These are phyloP conservation scores for Talaromyces sp. DNA, from an alignment of 2,329 filamentous ascomycete species.

Conservation along the genomic window DNA sequence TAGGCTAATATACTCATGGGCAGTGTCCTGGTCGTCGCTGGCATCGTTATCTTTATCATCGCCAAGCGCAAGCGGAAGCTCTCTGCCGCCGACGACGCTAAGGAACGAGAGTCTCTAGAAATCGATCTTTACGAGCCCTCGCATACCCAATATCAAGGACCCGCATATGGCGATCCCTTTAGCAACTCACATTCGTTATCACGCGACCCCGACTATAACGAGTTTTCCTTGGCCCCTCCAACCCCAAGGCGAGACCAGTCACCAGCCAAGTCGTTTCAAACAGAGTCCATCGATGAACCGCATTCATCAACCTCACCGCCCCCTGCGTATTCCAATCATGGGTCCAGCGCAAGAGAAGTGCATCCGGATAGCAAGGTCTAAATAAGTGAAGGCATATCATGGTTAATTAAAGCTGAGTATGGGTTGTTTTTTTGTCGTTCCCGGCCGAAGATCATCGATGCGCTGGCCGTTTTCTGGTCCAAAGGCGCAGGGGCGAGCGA, in stretches of 20 bases:
- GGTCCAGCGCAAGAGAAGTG: neutral
- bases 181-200: constrained; percentile 7
- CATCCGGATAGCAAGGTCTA: constrained; percentile 1
- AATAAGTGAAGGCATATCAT: neutral
- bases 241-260: constrained; percentile 3
- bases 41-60: constrained; percentile 7
- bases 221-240: constrained; percentile 12
- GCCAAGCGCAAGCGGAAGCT: constrained; percentile 9
- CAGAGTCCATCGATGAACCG: constrained; percentile 3
- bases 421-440: neutral
- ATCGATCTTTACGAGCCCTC: constrained; percentile 13
- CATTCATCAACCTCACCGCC: constrained; percentile 1
- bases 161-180: constrained; percentile 6
- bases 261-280: constrained; percentile 4
- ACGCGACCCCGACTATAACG: constrained; percentile 11
- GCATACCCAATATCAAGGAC: constrained; percentile 1
- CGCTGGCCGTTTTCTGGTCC: constrained; percentile 9
- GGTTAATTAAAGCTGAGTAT: neutral
- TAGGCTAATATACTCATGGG: neutral
- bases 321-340: constrained; percentile 5
- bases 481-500: neutral
- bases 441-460: neutral
- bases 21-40: constrained; percentile 9
- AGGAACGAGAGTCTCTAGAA: constrained; percentile 12
- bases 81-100: constrained; percentile 7